Percentiles rank a stretch among this genome's conserved stretches.
These are phyloP conservation scores for Alternaria solani DNA, from an alignment of 2,329 filamentous ascomycete genomes.

Conservation along the genomic window DNA sequence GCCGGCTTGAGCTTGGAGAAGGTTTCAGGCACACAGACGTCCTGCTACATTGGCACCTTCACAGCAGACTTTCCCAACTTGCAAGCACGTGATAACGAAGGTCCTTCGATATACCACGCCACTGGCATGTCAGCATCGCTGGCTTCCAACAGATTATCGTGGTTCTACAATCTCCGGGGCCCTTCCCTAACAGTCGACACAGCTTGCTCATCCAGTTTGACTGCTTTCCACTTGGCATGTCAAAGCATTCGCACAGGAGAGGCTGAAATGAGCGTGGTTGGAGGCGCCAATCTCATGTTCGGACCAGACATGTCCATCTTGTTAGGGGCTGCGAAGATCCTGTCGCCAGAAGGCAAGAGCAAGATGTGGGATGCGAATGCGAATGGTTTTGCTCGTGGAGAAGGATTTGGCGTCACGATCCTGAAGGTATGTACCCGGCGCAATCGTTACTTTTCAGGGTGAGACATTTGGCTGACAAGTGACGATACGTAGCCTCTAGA, in stretches of 20 bases:
- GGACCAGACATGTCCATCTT: conserved; percentile 20
- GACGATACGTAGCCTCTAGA: conserved; percentile 14
- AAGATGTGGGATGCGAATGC: conserved; percentile 41
- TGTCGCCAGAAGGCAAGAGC: conserved; percentile 31
- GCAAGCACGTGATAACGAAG: conserved; percentile 22
- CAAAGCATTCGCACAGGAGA: conserved; percentile 39
- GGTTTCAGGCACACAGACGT: conserved; percentile 27
- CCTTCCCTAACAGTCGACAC: conserved; percentile 34
- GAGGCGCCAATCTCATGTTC: conserved; percentile 50
- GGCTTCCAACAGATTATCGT: conserved; percentile 24
- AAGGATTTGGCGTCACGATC: conserved; percentile 38
- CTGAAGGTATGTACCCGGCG: conserved; percentile 25
- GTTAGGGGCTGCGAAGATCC: conserved; percentile 9
- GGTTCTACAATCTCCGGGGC: conserved; percentile 34
- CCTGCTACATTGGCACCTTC: conserved; percentile 29
- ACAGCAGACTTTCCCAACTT: conserved; percentile 30
- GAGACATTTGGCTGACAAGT: neutral
- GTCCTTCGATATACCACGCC: conserved; percentile 23
- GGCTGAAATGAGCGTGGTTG: conserved; percentile 45
- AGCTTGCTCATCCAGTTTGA: conserved; percentile 30
- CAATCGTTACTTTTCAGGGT: neutral
- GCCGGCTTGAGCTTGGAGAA: conserved; percentile 21
- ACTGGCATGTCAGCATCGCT: conserved; percentile 20
- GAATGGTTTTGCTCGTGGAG: conserved; percentile 39
- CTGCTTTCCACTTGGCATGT: conserved; percentile 30